A percentile compares a stretch with the other conserved stretches of the same genome.
Evolutionary conservation across 2,329 filamentous ascomycete species (phyloP).

Genomic region (Aspergillus ochraceus): DNA sequence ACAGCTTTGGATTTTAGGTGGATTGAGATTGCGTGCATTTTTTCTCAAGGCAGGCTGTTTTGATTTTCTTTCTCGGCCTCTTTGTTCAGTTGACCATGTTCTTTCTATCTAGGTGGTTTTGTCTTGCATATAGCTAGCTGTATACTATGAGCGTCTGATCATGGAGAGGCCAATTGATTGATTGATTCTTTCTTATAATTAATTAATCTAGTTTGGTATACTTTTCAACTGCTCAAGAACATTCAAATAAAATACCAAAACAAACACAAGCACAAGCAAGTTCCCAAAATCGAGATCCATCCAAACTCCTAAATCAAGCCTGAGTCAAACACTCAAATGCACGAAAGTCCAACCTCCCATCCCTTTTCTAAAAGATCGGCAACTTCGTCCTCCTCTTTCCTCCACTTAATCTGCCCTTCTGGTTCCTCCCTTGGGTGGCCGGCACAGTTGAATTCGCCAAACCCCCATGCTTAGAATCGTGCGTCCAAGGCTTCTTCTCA

Average conservation of each 20-base stretch:
- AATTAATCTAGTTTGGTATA: not conserved
- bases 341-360: too few species aligned
- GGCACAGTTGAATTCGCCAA: not conserved
- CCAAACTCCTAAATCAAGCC: not conserved
- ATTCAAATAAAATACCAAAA: not conserved
- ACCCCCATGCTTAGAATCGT: not conserved
- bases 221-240: not conserved
- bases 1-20: slow-evolving; percentile 83
- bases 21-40: not conserved
- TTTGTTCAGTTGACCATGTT: not conserved
- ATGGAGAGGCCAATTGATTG: not conserved
- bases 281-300: not conserved
- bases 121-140: not conserved
- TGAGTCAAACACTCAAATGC: too few species aligned
- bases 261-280: not conserved
- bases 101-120: not conserved
- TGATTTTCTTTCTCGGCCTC: too few species aligned
- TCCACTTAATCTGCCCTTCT: not conserved
- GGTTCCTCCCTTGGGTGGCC: not conserved
- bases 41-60: not conserved
- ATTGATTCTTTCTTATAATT: not conserved
- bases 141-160: not conserved
- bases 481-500: not conserved
- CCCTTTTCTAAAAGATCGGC: not conserved
- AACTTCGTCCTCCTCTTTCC: not conserved